Conservation (phyloP, 495 filamentous ascomycete species). For the Cercophora newfieldiana region DNA sequence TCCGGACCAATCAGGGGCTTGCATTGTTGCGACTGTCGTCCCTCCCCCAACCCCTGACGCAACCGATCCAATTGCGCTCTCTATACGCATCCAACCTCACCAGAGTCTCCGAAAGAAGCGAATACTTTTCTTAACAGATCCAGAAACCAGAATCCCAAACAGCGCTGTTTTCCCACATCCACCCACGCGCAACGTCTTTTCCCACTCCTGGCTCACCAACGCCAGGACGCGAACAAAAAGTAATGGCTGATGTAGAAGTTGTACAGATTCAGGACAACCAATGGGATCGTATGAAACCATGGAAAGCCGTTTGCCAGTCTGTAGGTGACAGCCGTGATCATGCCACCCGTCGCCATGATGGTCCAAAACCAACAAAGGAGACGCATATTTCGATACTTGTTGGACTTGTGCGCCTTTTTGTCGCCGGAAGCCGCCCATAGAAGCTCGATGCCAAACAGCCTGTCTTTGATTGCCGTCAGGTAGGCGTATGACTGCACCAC, state of each 20-base stretch:
- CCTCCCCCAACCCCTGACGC: neutral
- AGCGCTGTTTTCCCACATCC: neutral
- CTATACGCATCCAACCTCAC: neutral
- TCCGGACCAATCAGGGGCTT: neutral
- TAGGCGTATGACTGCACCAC: constrained; percentile 37
- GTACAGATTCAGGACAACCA: constrained; percentile 32
- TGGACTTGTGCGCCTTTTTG: constrained; percentile 37
- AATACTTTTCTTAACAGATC: too few species aligned
- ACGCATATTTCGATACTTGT: constrained; percentile 39
- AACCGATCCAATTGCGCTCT: neutral
- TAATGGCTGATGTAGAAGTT: constrained; percentile 34
- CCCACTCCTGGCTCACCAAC: constrained; percentile 21
- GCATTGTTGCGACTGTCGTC: constrained; percentile 14
- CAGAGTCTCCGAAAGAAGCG: neutral
- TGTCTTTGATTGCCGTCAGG: constrained; percentile 38
- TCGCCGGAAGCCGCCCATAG: constrained; percentile 37
- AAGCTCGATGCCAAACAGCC: constrained; percentile 35
- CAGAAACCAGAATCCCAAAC: too few species aligned
- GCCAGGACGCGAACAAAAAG: constrained; percentile 32
- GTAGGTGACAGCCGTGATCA: constrained; percentile 28
- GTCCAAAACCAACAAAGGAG: constrained; percentile 35
- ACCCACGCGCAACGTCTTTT: neutral
- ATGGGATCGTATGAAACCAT: constrained; percentile 35
- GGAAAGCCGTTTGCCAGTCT: constrained; percentile 22
- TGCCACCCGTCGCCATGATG: constrained; percentile 23